Conservation (phyloP, 1,139 yeast genomes). For the Candida sp. region DNA sequence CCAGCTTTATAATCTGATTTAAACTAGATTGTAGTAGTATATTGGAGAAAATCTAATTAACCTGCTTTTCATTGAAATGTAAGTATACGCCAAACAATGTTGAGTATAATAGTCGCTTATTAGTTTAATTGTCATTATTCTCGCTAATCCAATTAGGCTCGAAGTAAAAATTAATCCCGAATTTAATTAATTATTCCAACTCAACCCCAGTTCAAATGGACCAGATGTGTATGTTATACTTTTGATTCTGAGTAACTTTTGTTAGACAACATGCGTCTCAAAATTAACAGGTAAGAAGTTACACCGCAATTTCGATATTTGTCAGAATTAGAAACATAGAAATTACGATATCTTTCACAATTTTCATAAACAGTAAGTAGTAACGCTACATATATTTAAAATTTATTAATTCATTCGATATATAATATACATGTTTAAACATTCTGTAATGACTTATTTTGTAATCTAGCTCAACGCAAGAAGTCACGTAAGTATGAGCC, state of each 20-base stretch:
- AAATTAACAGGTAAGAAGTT: not conserved
- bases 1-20: no score
- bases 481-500: slow-evolving; percentile 85
- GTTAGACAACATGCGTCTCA: not conserved
- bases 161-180: not conserved
- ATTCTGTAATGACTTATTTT: no score
- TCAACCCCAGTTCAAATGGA: not conserved
- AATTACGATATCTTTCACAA: no score
- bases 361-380: no score
- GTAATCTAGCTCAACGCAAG: slow-evolving; percentile 33
- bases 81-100: not conserved
- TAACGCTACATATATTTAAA: no score
- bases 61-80: not conserved
- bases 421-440: not conserved
- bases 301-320: no score
- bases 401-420: not conserved
- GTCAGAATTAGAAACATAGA: no score
- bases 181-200: not conserved
- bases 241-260: not conserved
- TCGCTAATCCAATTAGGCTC: not conserved
- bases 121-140: not conserved
- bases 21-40: no score
- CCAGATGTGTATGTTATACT: not conserved
- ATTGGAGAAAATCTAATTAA: no score
- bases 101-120: not conserved